Base-by-base conservation (phyloP, 768 basidiomycete species). In the Podaxis pistillaris region DNA sequence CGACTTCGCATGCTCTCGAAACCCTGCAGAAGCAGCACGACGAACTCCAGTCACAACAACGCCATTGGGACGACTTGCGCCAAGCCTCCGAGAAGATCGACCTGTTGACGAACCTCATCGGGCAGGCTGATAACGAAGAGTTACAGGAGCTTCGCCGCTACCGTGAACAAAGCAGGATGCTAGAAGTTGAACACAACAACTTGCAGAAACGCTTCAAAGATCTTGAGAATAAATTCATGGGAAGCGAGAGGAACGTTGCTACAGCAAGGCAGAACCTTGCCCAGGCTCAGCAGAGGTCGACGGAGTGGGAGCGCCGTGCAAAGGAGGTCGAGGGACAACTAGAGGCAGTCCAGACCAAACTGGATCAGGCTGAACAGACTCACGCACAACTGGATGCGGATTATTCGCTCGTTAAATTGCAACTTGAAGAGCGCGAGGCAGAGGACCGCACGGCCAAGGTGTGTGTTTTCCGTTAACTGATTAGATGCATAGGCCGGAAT, bases 221-320 rank as follows among this genome's bases (percentile, higher is more conserved):
- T 4, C 82, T 86, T 54, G 93, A 94, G 66, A 76, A 68, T 55
- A 90, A 86, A 69, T 66, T 81, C 2, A 70, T 79, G 28, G 88
- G 83, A 67, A 84, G 77, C 67, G 91, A 94, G 51, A 83, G 85
- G 57, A 76, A 85, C 11, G 78, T 85, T 1, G 74, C 74, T 24
- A 74, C 86, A 17, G 80, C 84, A 2, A 84, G 85, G 47, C 86
- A 91, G 70, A 88, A 74, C 70, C 79, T 93, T 30, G 73, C 81
- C 22, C 86, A 89, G 65, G 87, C 89, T 22, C 89, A 93, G 64
- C 90, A 92, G 70, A 89, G 90, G 26, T 83, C 90, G 2, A 75
- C 83, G 2, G 93, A 94, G 68, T 93, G 90, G 91, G 93, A 94
- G 74, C 83, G 83, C 65, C 87, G 87, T 24, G 85, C 89, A 19